Evolutionary conservation across 768 basidiomycete genomes (phyloP), one percentile per base, ranked within the genome.

Genomic region (Lactarius indigo): DNA sequence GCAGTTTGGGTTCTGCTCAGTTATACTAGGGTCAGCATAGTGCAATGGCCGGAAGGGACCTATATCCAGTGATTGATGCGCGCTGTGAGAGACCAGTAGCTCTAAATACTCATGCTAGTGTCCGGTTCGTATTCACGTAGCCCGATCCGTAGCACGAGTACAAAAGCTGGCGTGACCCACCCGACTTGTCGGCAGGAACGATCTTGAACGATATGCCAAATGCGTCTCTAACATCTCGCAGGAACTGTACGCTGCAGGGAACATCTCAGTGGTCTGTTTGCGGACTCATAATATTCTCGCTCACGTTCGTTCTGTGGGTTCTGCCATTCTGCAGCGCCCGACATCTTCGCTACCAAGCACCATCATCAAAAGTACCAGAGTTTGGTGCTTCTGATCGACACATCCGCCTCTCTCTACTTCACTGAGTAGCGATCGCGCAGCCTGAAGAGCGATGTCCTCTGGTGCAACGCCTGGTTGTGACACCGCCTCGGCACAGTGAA

Each of bases 291-390:
- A 23, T 7, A 12, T 39, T n/a, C 42, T 26, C 15, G 61, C 73
- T 55, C 37, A 84, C 92, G 92, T 92, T 75, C 91, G 84, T 18
- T 85, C 77, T 13, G 92, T 94, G 20, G 94, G 87, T 71, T 90
- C 88, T 5, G 90, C 87, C 86, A 98, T 90, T 64, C 86, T 81
- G 78, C 92, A 94, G 67, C 91, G 86, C 1, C 94, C 93, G 0
- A 98, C 94, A 74, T 99, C 97, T 74, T 98, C 97, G 68, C 93
- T 96, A 10, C 97, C 97, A n/a, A 98, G 80, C 3, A 91, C 89
- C 93, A 99, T 96, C 82, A 94, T 83, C 41, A 96, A 77, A 47
- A 96, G 79, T 5, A 96, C 89, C 10, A 98, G 79, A 57, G 81
- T 84, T 77, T 99, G 97, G 74, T 96, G 94, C 69, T 89, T 87